Percentiles rank a stretch among this genome's conserved stretches.
Evolutionary conservation across 257 asterid genomes (phyloP).

Genomic region (Przewalskia tangutica): DNA sequence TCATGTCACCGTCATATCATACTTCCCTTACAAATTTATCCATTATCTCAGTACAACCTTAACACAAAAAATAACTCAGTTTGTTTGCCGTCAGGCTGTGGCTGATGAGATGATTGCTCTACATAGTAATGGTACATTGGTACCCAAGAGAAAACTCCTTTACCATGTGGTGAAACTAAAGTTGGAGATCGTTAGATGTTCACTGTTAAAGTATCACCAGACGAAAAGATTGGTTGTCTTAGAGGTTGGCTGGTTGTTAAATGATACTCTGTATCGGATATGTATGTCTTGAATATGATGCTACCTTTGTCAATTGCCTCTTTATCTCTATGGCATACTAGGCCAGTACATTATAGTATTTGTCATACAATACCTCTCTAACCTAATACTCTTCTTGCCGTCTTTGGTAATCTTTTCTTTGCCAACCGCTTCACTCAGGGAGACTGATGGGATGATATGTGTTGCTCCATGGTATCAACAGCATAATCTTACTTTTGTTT

Average conservation of each 20-base stretch:
- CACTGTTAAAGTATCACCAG: not conserved
- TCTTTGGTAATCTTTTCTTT: not conserved
- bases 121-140: not conserved
- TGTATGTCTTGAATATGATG: not conserved
- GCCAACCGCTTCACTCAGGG: not conserved
- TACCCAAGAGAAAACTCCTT: not conserved
- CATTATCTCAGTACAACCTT: not conserved
- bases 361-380: not conserved
- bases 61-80: not conserved
- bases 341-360: not conserved
- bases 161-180: not conserved
- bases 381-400: not conserved
- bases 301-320: not conserved
- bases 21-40: not conserved
- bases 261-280: not conserved
- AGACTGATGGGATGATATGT: not conserved
- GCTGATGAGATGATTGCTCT: not conserved
- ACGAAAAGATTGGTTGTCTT: not conserved
- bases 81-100: not conserved
- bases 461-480: not conserved
- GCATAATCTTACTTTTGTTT: not conserved
- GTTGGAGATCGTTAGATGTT: not conserved
- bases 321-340: not conserved
- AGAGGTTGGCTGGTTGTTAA: not conserved
- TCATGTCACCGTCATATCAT: not conserved